These are phyloP conservation scores for Ophiorrhiza pumila DNA, from an alignment of 257 asterid species.

Conservation along the genomic window DNA sequence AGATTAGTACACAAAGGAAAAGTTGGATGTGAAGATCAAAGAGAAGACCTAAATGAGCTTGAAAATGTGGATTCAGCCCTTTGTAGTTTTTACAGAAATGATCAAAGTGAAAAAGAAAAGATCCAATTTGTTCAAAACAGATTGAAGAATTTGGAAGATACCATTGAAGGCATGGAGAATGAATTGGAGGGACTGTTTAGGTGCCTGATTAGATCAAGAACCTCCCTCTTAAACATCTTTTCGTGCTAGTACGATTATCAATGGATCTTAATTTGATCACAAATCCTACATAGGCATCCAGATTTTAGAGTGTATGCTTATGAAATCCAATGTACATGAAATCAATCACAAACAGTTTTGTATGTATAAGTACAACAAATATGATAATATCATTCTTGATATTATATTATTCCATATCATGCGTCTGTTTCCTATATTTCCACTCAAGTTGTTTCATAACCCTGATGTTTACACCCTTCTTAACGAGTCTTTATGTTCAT, in stretches of 20 bases:
- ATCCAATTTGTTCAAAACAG: slow-evolving; percentile 21
- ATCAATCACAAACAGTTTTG: slow-evolving; percentile 5
- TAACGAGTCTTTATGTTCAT: neutral
- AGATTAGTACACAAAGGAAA: slow-evolving; percentile 26
- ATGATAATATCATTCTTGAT: neutral
- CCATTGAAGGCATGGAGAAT: slow-evolving; percentile 22
- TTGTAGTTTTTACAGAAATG: slow-evolving; percentile 12
- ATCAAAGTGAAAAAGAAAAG: slow-evolving; percentile 13
- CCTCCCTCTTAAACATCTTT: slow-evolving; percentile 25
- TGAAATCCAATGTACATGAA: slow-evolving; percentile 10
- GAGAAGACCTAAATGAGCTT: slow-evolving; percentile 18
- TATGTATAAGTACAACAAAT: neutral
- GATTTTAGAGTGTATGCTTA: slow-evolving; percentile 7
- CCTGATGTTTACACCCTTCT: neutral
- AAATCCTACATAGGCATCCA: slow-evolving; percentile 11
- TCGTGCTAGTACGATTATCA: slow-evolving; percentile 10
- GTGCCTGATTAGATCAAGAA: slow-evolving; percentile 31
- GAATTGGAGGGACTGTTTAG: slow-evolving; percentile 28
- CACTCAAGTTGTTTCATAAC: neutral
- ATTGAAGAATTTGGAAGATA: slow-evolving; percentile 25
- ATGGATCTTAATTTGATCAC: slow-evolving; percentile 5
- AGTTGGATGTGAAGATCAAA: slow-evolving; percentile 22
- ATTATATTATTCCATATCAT: neutral
- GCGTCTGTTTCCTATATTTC: neutral
- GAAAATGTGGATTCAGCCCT: slow-evolving; percentile 21